Percentiles rank a stretch among this genome's conserved stretches.
Conservation (phyloP, 371 early-diverging fungal species). For the Coemansia sp. region DNA sequence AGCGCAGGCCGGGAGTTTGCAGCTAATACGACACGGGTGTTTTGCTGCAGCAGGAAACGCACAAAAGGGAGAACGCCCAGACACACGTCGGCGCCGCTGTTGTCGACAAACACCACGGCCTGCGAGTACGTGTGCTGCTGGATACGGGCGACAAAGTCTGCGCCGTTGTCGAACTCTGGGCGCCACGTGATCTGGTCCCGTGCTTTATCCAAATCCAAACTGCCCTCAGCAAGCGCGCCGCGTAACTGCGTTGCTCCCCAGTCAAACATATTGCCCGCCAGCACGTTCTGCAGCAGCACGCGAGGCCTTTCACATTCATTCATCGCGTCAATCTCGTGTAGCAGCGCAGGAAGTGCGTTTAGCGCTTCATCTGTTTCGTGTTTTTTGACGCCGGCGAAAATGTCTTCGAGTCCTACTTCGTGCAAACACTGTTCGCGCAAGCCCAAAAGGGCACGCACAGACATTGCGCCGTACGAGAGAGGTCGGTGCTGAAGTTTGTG, state of each 20-base stretch:
- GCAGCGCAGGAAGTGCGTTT: conserved; percentile 47
- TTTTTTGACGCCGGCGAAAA: conserved; percentile 64
- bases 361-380: conserved; percentile 63
- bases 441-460: conserved; percentile 64
- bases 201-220: conserved; percentile 58
- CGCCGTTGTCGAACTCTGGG: conserved; percentile 51
- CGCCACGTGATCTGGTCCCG: conserved; percentile 51
- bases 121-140: conserved; percentile 48
- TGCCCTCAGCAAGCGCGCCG: conserved; percentile 54
- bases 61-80: conserved; percentile 69
- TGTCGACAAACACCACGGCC: conserved; percentile 69
- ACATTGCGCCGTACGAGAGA: conserved; percentile 63
- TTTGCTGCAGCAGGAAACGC: conserved; percentile 53
- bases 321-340: conserved; percentile 54
- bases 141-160: conserved; percentile 46
- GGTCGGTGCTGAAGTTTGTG: conserved; percentile 58
- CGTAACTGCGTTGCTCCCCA: conserved; percentile 64
- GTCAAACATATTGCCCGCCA: conserved; percentile 80
- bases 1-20: conserved; percentile 68
- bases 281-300: conserved; percentile 58
- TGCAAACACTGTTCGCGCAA: conserved; percentile 73
- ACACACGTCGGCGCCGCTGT: conserved; percentile 68
- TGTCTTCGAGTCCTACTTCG: conserved; percentile 68
- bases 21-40: conserved; percentile 62
- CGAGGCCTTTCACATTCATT: conserved; percentile 32